phyloP scores from a whole-genome alignment of 2,329 filamentous ascomycete species.

The Fusarium musae region DNA sequence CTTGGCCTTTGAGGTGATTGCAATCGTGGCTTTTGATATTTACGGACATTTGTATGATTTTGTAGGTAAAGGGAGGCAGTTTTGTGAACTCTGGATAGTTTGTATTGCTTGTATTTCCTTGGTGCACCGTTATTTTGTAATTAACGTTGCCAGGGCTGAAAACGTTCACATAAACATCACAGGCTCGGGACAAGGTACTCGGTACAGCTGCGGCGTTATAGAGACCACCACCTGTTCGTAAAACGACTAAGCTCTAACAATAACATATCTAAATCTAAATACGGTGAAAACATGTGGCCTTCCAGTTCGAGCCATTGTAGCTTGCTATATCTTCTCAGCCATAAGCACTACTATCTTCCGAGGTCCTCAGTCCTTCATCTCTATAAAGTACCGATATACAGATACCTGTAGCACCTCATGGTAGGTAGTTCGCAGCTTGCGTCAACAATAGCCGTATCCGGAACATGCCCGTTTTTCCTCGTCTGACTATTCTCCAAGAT shows the following conservation, averaged over 20 bases:
- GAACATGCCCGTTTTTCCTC: conserved; percentile 28
- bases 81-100: not conserved
- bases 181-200: conserved; percentile 7
- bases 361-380: not conserved
- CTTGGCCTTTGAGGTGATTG: conserved; percentile 6
- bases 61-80: not conserved
- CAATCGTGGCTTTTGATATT: conserved; percentile 30
- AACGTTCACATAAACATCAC: not conserved
- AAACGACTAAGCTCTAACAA: conserved; percentile 7
- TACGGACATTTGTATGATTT: not conserved
- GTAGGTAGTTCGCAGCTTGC: conserved; percentile 8
- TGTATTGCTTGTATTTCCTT: not conserved
- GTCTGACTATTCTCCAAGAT: not conserved
- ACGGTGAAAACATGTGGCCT: not conserved
- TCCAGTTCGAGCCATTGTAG: not conserved
- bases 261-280: not conserved
- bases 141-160: not conserved
- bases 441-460: not conserved
- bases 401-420: not conserved
- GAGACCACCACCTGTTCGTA: conserved; percentile 19
- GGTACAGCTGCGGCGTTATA: conserved; percentile 28
- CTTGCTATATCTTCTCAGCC: not conserved
- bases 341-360: not conserved
- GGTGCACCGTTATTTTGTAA: not conserved
- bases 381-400: not conserved